Percentiles rank a stretch among this genome's conserved stretches.
Evolutionary conservation across 108 stramenopile genomes (phyloP).

Genomic region (Seminavis robusta): DNA sequence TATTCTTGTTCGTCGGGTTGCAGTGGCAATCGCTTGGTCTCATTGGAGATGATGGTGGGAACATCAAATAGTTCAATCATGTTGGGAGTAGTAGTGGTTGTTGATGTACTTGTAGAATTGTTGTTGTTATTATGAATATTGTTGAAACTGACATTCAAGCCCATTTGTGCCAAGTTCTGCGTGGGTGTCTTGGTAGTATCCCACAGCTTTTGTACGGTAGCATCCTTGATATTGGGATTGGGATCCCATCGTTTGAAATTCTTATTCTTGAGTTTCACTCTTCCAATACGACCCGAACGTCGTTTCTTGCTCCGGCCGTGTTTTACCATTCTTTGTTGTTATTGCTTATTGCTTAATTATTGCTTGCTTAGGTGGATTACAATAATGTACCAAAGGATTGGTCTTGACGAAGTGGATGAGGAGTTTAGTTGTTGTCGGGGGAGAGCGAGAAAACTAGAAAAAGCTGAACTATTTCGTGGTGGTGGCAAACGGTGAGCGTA

Average conservation of each 20-base stretch:
- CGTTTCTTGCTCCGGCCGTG: slow-evolving; percentile 74
- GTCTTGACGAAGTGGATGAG: too few relatives aligned
- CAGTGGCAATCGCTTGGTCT: slow-evolving; percentile 39
- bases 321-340: slow-evolving; percentile 70
- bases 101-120: slow-evolving; percentile 1
- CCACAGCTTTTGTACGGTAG: slow-evolving; percentile 53
- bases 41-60: slow-evolving; percentile 75
- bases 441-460: too few relatives aligned
- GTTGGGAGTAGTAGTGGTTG: slow-evolving; percentile 22
- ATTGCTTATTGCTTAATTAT: too few relatives aligned
- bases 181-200: slow-evolving; percentile 60
- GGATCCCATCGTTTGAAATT: slow-evolving; percentile 58
- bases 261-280: slow-evolving; percentile 61
- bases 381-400: too few relatives aligned
- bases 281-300: slow-evolving; percentile 66
- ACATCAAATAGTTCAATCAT: slow-evolving; percentile 80
- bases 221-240: slow-evolving; percentile 51
- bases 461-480: too few relatives aligned
- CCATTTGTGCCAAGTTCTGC: slow-evolving; percentile 60
- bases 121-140: too few relatives aligned
- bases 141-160: slow-evolving; percentile 54
- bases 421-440: too few relatives aligned
- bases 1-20: slow-evolving; percentile 70
- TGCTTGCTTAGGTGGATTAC: too few relatives aligned
- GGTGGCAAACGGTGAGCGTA: too few relatives aligned